These are phyloP conservation scores for Aspergillus wentii DNA, from an alignment of 495 filamentous ascomycete genomes.

Conservation along the genomic window DNA sequence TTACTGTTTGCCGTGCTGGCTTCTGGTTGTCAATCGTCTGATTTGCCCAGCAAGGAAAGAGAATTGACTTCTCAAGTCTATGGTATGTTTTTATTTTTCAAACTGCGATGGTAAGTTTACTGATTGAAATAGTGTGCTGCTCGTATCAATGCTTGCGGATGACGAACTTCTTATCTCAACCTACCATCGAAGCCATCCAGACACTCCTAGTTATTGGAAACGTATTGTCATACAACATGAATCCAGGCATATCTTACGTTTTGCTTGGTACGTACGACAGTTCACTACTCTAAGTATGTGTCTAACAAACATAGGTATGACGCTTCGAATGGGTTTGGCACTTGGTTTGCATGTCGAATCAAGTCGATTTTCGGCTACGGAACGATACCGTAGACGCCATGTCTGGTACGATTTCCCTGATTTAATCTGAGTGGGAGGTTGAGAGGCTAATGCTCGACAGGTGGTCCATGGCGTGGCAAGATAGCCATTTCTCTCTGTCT, in stretches of 20 bases:
- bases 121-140: slow-evolving; percentile 49
- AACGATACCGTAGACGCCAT: slow-evolving; percentile 36
- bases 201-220: slow-evolving; percentile 55
- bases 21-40: slow-evolving; percentile 76
- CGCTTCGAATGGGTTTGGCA: slow-evolving; percentile 52
- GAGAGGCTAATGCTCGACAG: slow-evolving; percentile 16
- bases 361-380: slow-evolving; percentile 37
- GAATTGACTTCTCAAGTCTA: slow-evolving; percentile 57
- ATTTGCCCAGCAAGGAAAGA: slow-evolving; percentile 55
- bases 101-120: slow-evolving; percentile 4
- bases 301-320: slow-evolving; percentile 34
- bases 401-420: slow-evolving; percentile 28
- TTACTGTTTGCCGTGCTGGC: slow-evolving; percentile 76
- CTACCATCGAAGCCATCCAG: slow-evolving; percentile 55
- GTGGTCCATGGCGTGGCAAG: slow-evolving; percentile 62
- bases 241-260: slow-evolving; percentile 57
- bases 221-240: slow-evolving; percentile 61
- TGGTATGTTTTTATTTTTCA: slow-evolving; percentile 22
- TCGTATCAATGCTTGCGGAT: slow-evolving; percentile 59
- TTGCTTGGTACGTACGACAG: slow-evolving; percentile 35
- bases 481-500: slow-evolving; percentile 55
- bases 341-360: slow-evolving; percentile 53
- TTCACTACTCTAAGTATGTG: not conserved
- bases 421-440: not conserved
- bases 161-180: slow-evolving; percentile 56